A percentile compares a stretch with the other conserved stretches of the same genome.
These are phyloP conservation scores for Thamnidium elegans DNA, from an alignment of 192 early-diverging fungal genomes.

Conservation along the genomic window DNA sequence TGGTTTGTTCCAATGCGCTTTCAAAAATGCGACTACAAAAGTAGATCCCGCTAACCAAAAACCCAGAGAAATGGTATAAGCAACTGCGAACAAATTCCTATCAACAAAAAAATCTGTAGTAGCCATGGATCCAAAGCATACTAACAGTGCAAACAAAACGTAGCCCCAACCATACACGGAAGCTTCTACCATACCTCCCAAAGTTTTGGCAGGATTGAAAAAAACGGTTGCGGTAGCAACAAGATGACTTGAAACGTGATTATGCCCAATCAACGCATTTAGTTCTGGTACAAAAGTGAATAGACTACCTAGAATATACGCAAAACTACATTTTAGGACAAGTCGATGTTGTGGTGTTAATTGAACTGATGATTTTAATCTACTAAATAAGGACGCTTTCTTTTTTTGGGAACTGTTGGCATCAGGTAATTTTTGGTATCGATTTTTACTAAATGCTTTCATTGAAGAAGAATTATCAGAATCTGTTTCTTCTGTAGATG, in stretches of 20 bases:
- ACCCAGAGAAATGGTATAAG: constrained; percentile 40
- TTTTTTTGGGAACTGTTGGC: too few species aligned
- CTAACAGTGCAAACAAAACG: constrained; percentile 38
- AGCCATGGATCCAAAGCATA: constrained; percentile 45
- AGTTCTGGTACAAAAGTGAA: constrained; percentile 62
- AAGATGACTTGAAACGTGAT: constrained; percentile 61
- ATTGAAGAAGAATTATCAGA: neutral
- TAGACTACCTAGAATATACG: constrained; percentile 62
- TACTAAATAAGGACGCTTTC: neutral
- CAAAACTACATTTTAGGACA: constrained; percentile 63
- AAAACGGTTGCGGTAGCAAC: constrained; percentile 71
- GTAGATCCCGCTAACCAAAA: constrained; percentile 52
- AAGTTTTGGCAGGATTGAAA: constrained; percentile 72
- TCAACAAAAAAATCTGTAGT: constrained; percentile 49
- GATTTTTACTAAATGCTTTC: constrained; percentile 5
- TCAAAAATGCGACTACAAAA: constrained; percentile 49
- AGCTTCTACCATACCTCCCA: constrained; percentile 62
- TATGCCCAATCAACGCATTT: constrained; percentile 48
- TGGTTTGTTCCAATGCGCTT: constrained; percentile 52
- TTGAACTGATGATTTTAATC: neutral
- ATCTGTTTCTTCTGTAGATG: too few species aligned
- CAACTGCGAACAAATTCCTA: constrained; percentile 32
- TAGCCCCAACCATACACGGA: constrained; percentile 37
- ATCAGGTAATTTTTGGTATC: neutral
- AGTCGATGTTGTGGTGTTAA: constrained; percentile 26